Evolutionary conservation across 2,329 filamentous ascomycete genomes (phyloP), one percentile per base, ranked within the genome.

Genomic region (Paecilomyces formosus): DNA sequence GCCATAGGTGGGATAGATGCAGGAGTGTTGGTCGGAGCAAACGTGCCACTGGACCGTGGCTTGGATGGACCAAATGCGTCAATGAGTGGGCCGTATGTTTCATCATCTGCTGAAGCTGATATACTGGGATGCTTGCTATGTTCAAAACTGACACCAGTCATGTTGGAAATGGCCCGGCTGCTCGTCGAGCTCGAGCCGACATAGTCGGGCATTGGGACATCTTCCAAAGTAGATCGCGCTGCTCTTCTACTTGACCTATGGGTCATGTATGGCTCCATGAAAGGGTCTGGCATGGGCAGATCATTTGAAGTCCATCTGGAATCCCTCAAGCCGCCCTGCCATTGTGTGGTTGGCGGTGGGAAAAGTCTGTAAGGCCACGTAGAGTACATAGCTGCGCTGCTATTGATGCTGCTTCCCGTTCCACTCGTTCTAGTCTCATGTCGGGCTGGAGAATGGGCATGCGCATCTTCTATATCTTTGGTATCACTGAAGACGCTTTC

Each of bases 361-460:
- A 74, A 73, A 18, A 66, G 63, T 39, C 69, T 66, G 53, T 70
- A 67, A 12, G 64, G 60, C 70, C 70, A 74, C 24, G 64, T 61
- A 56, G 65, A 68, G 49, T 66, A 63, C 21, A 61, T 49, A 18
- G 66, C 58, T n/a, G 63, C 65, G 22, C 57, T 61, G 57, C 60
- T 61, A 18, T 63, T 60, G 54, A 68, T 65, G 56, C 59, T 63
- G 58, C 39, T 65, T 5, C 63, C 59, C 50, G 65, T 61, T 54
- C 60, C 60, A 53, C 58, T 56, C 24, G 57, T 59, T 55, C 64
- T 67, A 55, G 54, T 57, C 15, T 69, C 67, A 57, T 69, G 64
- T 57, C 74, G 74, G 22, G 80, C 79, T 21, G 86, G 86, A 0
- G 87, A 88, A 65, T 89, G 86, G 1, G 82, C 76, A 67, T 89